Percentiles rank a stretch among this genome's conserved stretches.
phyloP scores from a whole-genome alignment of 305 asterid species.

The Fraxinus ornus region DNA sequence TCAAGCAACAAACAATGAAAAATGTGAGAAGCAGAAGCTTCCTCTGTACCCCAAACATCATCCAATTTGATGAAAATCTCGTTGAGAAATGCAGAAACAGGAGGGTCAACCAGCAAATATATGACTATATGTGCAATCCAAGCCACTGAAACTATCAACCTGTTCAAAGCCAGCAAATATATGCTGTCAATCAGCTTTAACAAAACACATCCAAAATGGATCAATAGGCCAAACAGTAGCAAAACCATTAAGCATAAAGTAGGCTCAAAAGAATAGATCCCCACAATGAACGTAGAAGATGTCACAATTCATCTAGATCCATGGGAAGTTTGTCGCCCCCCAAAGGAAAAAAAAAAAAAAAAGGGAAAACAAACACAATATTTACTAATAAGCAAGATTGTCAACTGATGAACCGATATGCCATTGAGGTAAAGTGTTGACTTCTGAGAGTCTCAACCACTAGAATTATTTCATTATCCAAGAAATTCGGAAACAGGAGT shows the following conservation, averaged over 20 bases:
- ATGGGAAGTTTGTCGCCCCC: background rate
- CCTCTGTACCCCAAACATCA: conserved; percentile 75
- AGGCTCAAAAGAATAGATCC: background rate
- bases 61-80: conserved; percentile 90
- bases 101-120: conserved; percentile 87
- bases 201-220: background rate
- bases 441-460: background rate
- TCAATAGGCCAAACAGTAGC: conserved; percentile 1
- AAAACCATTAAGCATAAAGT: conserved; percentile 8
- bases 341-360: background rate
- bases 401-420: background rate
- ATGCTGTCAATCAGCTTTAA: conserved; percentile 1
- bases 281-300: background rate
- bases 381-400: background rate
- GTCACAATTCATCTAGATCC: background rate
- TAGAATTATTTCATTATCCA: background rate
- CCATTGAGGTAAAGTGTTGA: background rate
- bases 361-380: background rate
- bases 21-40: background rate
- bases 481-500: background rate
- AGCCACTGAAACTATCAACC: conserved; percentile 91
- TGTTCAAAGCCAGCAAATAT: conserved; percentile 36
- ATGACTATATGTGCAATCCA: conserved; percentile 92
- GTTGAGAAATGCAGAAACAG: conserved; percentile 81
- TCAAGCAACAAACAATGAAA: conserved; percentile 1